Base-by-base conservation (phyloP, 441 rosid species). In the Kokia cookei region DNA sequence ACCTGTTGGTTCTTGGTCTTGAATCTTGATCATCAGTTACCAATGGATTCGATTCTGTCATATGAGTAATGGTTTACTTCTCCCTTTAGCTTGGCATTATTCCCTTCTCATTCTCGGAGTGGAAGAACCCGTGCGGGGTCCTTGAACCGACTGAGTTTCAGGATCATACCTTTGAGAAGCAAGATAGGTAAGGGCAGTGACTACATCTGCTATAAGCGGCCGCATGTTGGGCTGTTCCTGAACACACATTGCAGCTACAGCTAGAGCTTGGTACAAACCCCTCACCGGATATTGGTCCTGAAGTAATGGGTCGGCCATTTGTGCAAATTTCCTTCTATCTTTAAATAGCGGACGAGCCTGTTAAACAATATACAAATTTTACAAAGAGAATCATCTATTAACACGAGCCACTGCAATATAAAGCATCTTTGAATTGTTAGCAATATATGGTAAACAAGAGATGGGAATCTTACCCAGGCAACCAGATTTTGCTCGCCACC, bases 191-290 rank as follows among this genome's bases (percentile, higher is more conserved):
- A 95, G 90, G 64, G 99, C 97, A 24, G 91, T 86, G 57, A 93
- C 99, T 27, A 95, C 97, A 71, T 95, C 99, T 0, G 94, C 91
- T 60, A 93, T 89, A 40, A 91, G 86, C 0, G 97, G 99, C 62
- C 99, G 87, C 97, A 86, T 93, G 50, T 82, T 86, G 5, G 99
- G 99, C 81, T 93, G 96, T 79, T 93, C 98, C 80, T 93, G 98
- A 61, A 93, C 96, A 45, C 99, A 95, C 98, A 95, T 95, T 60
- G 98, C 99, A 8, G 99, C 95, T 7, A 93, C 92, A 1, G 99
- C 94, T 68, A 95, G 91, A 67, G 98, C 99, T 90, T 95, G 98
- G 81, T 95, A 90, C 65, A 95, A 73, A 64, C 97, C 98, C 76
- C 94, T 86, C 1, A 82, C 85, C 0, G 99, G 98, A 83, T 90